Conservation (phyloP, 345 rosid genomes). For the Rhodamnia argentea region DNA sequence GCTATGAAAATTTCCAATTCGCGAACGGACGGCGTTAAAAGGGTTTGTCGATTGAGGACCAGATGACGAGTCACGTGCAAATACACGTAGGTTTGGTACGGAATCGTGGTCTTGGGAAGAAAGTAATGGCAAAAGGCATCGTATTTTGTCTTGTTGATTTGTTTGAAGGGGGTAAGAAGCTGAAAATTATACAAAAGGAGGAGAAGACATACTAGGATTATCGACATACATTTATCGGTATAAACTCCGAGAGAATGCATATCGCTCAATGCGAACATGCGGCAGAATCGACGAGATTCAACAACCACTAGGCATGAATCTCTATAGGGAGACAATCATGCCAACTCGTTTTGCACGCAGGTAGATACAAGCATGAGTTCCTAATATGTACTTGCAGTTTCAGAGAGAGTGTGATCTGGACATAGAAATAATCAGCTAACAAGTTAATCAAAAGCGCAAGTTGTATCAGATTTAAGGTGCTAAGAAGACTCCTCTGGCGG, state of each 20-base stretch:
- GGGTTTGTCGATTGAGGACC: neutral
- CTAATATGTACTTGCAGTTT: neutral
- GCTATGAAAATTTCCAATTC: neutral
- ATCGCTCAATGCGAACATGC: neutral
- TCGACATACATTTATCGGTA: neutral
- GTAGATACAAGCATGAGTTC: neutral
- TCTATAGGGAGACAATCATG: rapidly evolving
- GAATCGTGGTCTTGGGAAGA: neutral
- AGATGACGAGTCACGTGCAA: neutral
- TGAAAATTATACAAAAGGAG: neutral
- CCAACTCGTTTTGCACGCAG: neutral
- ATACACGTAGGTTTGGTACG: too few relatives aligned
- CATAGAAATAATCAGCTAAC: neutral
- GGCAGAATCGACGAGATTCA: neutral
- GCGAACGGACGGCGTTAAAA: neutral
- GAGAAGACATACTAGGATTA: neutral
- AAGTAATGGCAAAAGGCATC: neutral
- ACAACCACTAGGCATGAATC: neutral
- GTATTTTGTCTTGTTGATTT: neutral
- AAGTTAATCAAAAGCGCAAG: neutral
- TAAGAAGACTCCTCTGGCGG: neutral
- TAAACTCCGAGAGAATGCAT: neutral
- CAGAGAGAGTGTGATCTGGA: neutral
- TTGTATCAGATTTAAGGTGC: neutral
- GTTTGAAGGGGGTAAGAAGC: neutral